Evolutionary conservation across 768 basidiomycete genomes (phyloP).

Genomic region (Paxillus rubicundulus): DNA sequence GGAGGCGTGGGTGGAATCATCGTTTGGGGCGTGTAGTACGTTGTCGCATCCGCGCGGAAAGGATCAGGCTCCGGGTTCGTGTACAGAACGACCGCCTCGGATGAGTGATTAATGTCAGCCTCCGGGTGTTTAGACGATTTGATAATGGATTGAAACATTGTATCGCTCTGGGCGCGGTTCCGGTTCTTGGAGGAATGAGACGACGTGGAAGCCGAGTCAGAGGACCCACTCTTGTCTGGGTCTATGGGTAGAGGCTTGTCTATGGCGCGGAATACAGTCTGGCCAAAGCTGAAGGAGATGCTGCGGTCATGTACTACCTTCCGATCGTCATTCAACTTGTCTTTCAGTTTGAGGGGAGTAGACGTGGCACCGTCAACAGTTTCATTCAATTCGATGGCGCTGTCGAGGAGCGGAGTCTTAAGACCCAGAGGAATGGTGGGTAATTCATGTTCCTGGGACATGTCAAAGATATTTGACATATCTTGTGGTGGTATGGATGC

Average conservation of each 20-base stretch:
- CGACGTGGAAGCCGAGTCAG: slow-evolving; percentile 10
- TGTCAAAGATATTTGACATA: slow-evolving; percentile 45
- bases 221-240: neutral
- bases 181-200: slow-evolving; percentile 34
- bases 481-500: slow-evolving; percentile 43
- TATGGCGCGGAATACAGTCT: slow-evolving; percentile 59
- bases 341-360: slow-evolving; percentile 9
- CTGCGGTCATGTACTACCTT: slow-evolving; percentile 49
- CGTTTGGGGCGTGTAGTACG: slow-evolving; percentile 75
- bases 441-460: slow-evolving; percentile 54
- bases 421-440: slow-evolving; percentile 40
- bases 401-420: slow-evolving; percentile 31
- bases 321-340: neutral
- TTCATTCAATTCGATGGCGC: slow-evolving; percentile 37
- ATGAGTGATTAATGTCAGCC: slow-evolving; percentile 63
- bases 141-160: slow-evolving; percentile 58
- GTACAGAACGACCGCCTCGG: slow-evolving; percentile 48
- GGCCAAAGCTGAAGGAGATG: slow-evolving; percentile 67
- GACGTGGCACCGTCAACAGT: slow-evolving; percentile 8
- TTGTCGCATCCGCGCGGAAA: slow-evolving; percentile 67
- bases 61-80: slow-evolving; percentile 58
- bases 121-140: slow-evolving; percentile 44
- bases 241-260: slow-evolving; percentile 6
- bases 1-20: slow-evolving; percentile 70
- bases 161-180: slow-evolving; percentile 59